These are phyloP conservation scores for Forsythia viridissima DNA, from an alignment of 257 asterid species.

Conservation along the genomic window DNA sequence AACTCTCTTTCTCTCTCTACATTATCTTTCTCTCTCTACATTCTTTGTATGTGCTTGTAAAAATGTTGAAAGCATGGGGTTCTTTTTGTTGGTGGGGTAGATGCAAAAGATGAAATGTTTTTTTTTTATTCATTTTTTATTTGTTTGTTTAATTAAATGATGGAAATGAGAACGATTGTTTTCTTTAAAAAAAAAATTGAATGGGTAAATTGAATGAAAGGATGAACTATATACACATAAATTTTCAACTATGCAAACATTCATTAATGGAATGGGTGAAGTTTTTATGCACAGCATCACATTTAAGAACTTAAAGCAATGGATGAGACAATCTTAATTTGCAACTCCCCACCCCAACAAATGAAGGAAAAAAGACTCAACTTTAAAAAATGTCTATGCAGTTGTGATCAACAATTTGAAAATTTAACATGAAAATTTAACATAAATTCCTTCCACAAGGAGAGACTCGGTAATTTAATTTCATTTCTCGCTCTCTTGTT, in stretches of 20 bases:
- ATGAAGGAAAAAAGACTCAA: neutral
- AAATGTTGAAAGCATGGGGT: too few species aligned
- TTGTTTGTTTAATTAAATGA: too few species aligned
- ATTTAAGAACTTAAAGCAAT: constrained; percentile 1
- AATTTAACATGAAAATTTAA: neutral
- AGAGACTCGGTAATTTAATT: constrained; percentile 4
- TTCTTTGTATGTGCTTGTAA: too few species aligned
- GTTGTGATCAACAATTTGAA: neutral
- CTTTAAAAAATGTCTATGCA: neutral
- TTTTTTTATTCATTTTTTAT: too few species aligned
- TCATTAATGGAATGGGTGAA: neutral
- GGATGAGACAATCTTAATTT: neutral
- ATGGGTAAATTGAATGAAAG: neutral
- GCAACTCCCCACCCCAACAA: neutral
- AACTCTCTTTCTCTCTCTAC: too few species aligned
- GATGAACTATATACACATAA: neutral
- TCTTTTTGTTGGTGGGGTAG: too few species aligned
- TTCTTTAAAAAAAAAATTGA: neutral
- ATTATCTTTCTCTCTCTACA: too few species aligned
- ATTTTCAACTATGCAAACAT: neutral
- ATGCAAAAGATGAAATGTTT: too few species aligned
- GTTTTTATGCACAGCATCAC: neutral
- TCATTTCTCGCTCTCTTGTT: constrained; percentile 1
- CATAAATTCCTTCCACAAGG: constrained; percentile 3
- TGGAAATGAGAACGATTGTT: too few species aligned